These are phyloP conservation scores for Candida anglica DNA, from an alignment of 805 yeast species.

Conservation along the genomic window DNA sequence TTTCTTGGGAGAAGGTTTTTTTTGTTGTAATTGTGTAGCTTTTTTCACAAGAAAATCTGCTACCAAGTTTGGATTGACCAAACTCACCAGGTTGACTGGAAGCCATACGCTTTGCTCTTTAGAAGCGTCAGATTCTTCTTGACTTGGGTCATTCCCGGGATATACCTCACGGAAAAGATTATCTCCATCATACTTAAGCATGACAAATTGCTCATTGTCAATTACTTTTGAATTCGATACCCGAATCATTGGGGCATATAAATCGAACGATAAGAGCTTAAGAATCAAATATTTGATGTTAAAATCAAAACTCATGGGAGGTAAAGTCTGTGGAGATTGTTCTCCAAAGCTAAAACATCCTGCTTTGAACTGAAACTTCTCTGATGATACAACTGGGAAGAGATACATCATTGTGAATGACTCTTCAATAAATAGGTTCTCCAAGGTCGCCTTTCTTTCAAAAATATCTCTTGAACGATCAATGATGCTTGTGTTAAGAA, in stretches of 20 bases:
- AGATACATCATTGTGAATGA: conserved; percentile 25
- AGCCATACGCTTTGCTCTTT: conserved; percentile 11
- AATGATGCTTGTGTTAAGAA: conserved; percentile 10
- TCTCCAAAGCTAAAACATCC: conserved; percentile 20
- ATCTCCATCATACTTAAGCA: conserved; percentile 14
- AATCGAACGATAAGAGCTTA: conserved; percentile 7
- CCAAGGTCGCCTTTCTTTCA: conserved; percentile 15
- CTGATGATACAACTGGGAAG: conserved; percentile 23
- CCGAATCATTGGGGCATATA: not conserved
- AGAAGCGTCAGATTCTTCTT: not conserved
- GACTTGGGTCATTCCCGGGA: not conserved
- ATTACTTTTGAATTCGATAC: conserved; percentile 11
- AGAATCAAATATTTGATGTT: conserved; percentile 11
- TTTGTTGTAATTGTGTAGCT: conserved; percentile 4
- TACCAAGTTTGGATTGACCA: conserved; percentile 12
- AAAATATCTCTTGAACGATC: conserved; percentile 15
- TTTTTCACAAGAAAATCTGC: conserved; percentile 3
- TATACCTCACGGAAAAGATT: conserved; percentile 7
- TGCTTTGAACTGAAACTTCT: conserved; percentile 21
- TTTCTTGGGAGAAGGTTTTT: conserved; percentile 10
- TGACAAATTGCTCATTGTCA: conserved; percentile 12
- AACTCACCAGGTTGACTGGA: conserved; percentile 15
- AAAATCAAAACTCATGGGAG: not conserved
- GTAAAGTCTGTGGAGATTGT: not conserved
- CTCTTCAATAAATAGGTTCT: conserved; percentile 20